phyloP scores from a whole-genome alignment of 495 filamentous ascomycete genomes.

The Elaphomyces granulatus region DNA sequence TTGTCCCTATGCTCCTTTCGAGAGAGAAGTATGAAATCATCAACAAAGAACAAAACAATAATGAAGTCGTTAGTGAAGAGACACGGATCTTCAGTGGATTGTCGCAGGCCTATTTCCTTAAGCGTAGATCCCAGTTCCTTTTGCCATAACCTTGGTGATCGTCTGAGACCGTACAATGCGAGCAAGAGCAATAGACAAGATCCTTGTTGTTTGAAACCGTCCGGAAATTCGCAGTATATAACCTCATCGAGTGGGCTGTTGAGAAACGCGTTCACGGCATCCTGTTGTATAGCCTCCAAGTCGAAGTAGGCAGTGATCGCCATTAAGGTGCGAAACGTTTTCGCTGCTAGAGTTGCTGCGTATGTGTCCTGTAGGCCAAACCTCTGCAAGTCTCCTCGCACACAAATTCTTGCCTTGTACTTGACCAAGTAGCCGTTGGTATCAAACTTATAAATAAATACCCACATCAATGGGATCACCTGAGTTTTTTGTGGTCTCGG shows the following conservation, averaged over 20 bases:
- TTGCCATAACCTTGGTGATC: conserved; percentile 13
- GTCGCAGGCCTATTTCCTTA: conserved; percentile 6
- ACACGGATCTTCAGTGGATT: conserved; percentile 10
- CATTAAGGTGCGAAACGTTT: conserved; percentile 11
- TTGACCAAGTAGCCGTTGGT: conserved; percentile 11
- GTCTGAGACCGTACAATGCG: conserved; percentile 14
- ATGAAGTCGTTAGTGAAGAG: conserved; percentile 8
- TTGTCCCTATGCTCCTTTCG: background rate
- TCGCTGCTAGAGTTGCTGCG: conserved; percentile 12
- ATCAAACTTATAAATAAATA: conserved; percentile 13
- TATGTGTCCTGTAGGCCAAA: conserved; percentile 5
- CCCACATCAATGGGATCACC: conserved; percentile 3
- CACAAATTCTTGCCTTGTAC: conserved; percentile 17
- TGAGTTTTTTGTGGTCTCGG: background rate
- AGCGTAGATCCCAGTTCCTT: conserved; percentile 10
- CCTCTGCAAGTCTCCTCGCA: conserved; percentile 16
- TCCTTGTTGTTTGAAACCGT: background rate
- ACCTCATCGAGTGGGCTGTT: background rate
- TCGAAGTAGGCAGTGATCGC: conserved; percentile 11
- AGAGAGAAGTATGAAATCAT: conserved; percentile 11
- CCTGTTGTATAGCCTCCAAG: conserved; percentile 8
- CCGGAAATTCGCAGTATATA: background rate
- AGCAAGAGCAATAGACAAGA: background rate
- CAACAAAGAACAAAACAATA: conserved; percentile 15
- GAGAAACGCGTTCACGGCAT: conserved; percentile 7